Evolutionary conservation across 805 yeast genomes (phyloP), one percentile per base, ranked within the genome.

Genomic region (Saccharomycopsis schoenii): DNA sequence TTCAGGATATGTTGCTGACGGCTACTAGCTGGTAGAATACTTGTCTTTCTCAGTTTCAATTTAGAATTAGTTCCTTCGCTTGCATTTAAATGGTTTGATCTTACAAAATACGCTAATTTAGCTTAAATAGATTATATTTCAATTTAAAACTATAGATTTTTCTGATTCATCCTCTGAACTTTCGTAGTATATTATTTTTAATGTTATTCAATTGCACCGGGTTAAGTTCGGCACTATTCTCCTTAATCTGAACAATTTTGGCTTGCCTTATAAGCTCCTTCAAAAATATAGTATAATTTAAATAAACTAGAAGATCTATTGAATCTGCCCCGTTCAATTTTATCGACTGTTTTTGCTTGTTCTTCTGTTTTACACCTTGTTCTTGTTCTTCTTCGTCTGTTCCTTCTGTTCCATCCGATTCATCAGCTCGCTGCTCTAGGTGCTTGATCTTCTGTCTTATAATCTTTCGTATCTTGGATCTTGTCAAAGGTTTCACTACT

Each of bases 141-240:
- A 29, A 29, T 4, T 29, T n/a, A n/a, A 29, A 6, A 29, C 3
- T 29, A 29, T 29, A 29, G 34, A 29, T 4, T 29, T 29, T 29
- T 29, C 34, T 4, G 34, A 29, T 4, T 60, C 37, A 63, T 15
- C 66, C 66, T 34, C 64, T 41, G 21, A 61, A 63, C 58, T 52
- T 63, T 41, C 58, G 60, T 36, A 63, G 25, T 39, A 61, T 21
- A 4, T 17, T 51, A 14, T 55, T 55, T 47, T 56, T 60, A 12
- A 63, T 52, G 42, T 63, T 63, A 25, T 63, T 61, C 41, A 63
- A 47, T 34, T 63, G 66, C 3, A 63, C 62, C 1, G 52, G 14
- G 21, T 34, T 63, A 17, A 63, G 41, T 6, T 63, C 64, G 12
- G 40, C 60, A 9, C 58, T 37, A 11, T 56, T 55, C 19, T 63